phyloP scores from a whole-genome alignment of 352 stramenopile species.

The Pythium vanterpoolii region DNA sequence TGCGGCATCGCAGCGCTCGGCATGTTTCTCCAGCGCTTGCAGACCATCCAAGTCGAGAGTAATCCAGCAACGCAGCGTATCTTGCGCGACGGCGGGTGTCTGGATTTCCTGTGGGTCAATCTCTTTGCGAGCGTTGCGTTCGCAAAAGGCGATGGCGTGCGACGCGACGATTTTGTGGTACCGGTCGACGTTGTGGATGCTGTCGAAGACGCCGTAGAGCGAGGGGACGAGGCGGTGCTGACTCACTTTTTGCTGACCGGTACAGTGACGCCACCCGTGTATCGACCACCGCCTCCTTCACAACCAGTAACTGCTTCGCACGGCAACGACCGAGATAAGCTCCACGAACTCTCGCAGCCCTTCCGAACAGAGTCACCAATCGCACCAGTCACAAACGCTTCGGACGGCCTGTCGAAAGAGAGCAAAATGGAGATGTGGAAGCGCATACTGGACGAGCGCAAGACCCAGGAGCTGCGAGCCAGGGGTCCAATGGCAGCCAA shows the following conservation, averaged over 20 bases:
- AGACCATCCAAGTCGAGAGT: conserved; percentile 45
- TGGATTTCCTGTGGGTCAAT: conserved; percentile 41
- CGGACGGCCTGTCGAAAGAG: conserved; percentile 33
- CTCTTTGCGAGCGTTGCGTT: conserved; percentile 32
- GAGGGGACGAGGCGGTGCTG: conserved; percentile 22
- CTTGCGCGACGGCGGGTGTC: conserved; percentile 28
- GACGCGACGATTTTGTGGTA: conserved; percentile 25
- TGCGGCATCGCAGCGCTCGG: conserved; percentile 46
- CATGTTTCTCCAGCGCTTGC: conserved; percentile 31
- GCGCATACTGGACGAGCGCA: conserved; percentile 49
- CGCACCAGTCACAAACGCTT: background rate
- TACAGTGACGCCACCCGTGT: background rate
- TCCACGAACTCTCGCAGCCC: background rate
- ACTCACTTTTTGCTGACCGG: conserved; percentile 26
- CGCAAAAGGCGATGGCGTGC: conserved; percentile 4
- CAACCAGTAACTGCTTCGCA: background rate
- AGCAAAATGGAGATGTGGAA: conserved; percentile 70
- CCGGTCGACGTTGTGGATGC: conserved; percentile 7
- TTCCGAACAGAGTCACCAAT: background rate
- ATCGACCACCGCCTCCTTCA: background rate
- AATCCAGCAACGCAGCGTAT: conserved; percentile 40
- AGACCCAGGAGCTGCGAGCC: conserved; percentile 27
- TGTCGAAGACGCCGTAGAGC: conserved; percentile 25
- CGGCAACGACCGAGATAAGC: background rate
- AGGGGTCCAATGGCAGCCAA: background rate